A percentile compares a stretch with the other conserved stretches of the same genome.
Conservation (phyloP, 331 rosid species). For the Phaseolus coccineus region DNA sequence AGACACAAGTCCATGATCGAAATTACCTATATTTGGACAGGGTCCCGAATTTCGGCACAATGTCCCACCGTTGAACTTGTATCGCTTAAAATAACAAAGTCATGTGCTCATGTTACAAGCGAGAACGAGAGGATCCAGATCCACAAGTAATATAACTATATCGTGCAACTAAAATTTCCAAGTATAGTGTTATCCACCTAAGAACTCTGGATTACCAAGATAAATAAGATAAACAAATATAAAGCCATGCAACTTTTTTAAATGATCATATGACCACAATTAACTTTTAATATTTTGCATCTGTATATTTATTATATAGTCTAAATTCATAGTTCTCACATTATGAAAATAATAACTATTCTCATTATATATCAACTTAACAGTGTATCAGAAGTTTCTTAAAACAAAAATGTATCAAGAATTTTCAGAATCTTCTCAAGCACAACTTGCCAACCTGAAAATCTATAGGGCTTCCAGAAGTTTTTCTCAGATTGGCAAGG, state of each 20-base stretch:
- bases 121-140: neutral
- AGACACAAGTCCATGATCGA: constrained; percentile 1
- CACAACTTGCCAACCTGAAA: constrained; percentile 5
- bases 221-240: neutral
- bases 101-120: constrained; percentile 3
- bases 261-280: neutral
- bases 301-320: neutral
- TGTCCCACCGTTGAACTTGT: constrained; percentile 28
- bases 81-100: neutral
- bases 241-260: neutral
- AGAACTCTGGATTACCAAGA: neutral
- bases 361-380: neutral
- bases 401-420: neutral
- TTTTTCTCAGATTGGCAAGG: neutral
- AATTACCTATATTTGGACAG: constrained; percentile 20
- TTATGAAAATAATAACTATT: neutral
- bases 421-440: constrained; percentile 21
- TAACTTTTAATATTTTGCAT: neutral
- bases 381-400: neutral
- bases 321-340: neutral
- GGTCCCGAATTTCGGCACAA: constrained; percentile 11
- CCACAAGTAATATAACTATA: neutral
- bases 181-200: neutral
- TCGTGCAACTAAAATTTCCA: neutral
- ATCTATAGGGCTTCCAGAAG: neutral